phyloP scores from a whole-genome alignment of 805 yeast species.

The Yamadazyma sp. region DNA sequence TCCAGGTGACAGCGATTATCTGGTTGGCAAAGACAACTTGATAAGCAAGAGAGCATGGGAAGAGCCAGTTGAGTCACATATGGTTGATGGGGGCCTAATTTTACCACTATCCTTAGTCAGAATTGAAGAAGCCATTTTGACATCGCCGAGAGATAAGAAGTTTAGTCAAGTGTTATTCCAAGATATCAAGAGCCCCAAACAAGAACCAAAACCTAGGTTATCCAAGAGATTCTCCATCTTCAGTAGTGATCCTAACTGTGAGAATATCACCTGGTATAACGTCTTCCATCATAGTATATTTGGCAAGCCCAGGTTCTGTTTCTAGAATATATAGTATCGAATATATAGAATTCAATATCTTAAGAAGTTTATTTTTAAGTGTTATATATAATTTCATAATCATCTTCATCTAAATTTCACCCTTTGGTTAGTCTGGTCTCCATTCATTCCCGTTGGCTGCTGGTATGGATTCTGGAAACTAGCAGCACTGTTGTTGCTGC shows the following conservation, averaged over 20 bases:
- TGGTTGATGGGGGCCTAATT: conserved; percentile 15
- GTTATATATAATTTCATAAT: background rate
- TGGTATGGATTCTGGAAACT: conserved; percentile 19
- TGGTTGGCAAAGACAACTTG: conserved; percentile 5
- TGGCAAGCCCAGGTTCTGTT: conserved; percentile 45
- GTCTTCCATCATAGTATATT: conserved; percentile 51
- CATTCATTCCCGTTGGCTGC: conserved; percentile 15
- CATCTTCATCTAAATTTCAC: conserved; percentile 14
- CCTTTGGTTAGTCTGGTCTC: conserved; percentile 12
- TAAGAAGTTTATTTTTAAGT: background rate
- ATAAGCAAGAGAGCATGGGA: conserved; percentile 10
- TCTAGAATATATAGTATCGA: too few species aligned
- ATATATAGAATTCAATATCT: conserved; percentile 5
- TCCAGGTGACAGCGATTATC: conserved; percentile 1
- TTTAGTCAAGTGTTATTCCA: conserved; percentile 19
- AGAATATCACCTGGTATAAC: conserved; percentile 52
- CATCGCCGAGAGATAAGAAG: conserved; percentile 18
- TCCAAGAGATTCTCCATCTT: conserved; percentile 17
- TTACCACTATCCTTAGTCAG: conserved; percentile 23
- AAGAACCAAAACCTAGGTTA: background rate
- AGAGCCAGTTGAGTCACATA: conserved; percentile 2
- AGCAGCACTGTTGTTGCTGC: conserved; percentile 8
- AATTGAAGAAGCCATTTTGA: conserved; percentile 12
- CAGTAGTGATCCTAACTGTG: conserved; percentile 36
- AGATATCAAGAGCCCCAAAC: background rate